Percentiles rank a stretch among this genome's conserved stretches.
phyloP scores from a whole-genome alignment of 495 filamentous ascomycete species.

The Penicillium dipodomyicola region DNA sequence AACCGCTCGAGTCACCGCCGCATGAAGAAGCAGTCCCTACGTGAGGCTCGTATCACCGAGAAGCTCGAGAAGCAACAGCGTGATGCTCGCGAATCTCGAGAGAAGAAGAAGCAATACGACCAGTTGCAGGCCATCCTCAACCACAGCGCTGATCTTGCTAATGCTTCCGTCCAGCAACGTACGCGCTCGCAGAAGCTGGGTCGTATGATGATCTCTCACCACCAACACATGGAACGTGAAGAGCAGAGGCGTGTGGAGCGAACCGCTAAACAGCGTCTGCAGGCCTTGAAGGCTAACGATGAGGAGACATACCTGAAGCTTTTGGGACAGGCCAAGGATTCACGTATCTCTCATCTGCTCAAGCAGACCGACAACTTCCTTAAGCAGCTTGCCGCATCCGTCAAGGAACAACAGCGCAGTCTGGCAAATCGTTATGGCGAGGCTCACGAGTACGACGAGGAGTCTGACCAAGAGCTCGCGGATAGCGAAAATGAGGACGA shows the following conservation, averaged over 20 bases:
- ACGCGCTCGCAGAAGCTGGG: slow-evolving; percentile 78
- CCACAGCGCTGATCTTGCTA: slow-evolving; percentile 65
- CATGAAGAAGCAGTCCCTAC: slow-evolving; percentile 92
- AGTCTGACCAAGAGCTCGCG: slow-evolving; percentile 67
- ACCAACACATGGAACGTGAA: slow-evolving; percentile 97
- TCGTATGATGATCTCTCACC: slow-evolving; percentile 79
- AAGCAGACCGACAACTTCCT: slow-evolving; percentile 96
- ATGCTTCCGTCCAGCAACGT: slow-evolving; percentile 52
- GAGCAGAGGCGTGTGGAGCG: slow-evolving; percentile 96
- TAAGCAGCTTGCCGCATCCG: slow-evolving; percentile 88
- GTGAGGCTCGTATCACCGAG: slow-evolving; percentile 96
- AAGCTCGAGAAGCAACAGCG: slow-evolving; percentile 98
- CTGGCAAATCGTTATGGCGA: slow-evolving; percentile 75
- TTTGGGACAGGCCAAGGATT: slow-evolving; percentile 97
- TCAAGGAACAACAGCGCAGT: slow-evolving; percentile 85
- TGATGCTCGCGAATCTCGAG: slow-evolving; percentile 86
- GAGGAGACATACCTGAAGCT: slow-evolving; percentile 97
- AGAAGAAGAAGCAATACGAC: slow-evolving; percentile 94
- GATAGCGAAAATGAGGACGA: slow-evolving; percentile 67
- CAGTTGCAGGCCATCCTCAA: slow-evolving; percentile 72
- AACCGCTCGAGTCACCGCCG: slow-evolving; percentile 85
- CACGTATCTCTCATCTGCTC: slow-evolving; percentile 94
- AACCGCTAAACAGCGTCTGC: slow-evolving; percentile 98
- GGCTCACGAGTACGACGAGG: slow-evolving; percentile 54
- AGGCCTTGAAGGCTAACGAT: slow-evolving; percentile 97